Conservation (phyloP, 441 rosid genomes). For the Sinapis alba region DNA sequence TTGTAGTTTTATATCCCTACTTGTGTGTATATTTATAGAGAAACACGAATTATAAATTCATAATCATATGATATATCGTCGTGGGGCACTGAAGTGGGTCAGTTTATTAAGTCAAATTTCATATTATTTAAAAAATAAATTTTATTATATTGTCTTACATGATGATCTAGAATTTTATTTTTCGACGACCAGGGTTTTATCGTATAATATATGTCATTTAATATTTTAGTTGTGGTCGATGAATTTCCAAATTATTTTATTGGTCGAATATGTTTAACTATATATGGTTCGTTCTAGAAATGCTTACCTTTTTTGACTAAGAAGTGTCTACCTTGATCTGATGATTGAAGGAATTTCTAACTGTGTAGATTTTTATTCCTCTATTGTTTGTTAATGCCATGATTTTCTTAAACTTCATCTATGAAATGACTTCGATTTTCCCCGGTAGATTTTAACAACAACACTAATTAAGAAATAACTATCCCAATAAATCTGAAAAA, state of each 20-base stretch:
- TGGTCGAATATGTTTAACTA: background rate
- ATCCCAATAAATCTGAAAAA: too few relatives aligned
- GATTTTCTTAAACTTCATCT: background rate
- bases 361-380: background rate
- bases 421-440: background rate
- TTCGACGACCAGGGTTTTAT: slow-evolving; percentile 14
- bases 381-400: background rate
- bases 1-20: slow-evolving; percentile 16
- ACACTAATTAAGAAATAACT: too few relatives aligned
- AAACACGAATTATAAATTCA: background rate
- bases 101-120: background rate
- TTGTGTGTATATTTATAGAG: slow-evolving; percentile 3
- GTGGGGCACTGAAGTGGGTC: slow-evolving; percentile 18
- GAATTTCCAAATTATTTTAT: slow-evolving; percentile 8
- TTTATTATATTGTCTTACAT: slow-evolving; percentile 18
- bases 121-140: background rate
- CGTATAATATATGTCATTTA: background rate
- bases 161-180: background rate
- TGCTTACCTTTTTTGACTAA: background rate
- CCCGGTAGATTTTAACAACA: too few relatives aligned
- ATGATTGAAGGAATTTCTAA: background rate
- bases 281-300: slow-evolving; percentile 4
- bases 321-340: background rate
- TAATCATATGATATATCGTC: background rate
- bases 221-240: background rate